Conservation (phyloP, 2,329 filamentous ascomycete genomes). For the Setomelanomma holmii region DNA sequence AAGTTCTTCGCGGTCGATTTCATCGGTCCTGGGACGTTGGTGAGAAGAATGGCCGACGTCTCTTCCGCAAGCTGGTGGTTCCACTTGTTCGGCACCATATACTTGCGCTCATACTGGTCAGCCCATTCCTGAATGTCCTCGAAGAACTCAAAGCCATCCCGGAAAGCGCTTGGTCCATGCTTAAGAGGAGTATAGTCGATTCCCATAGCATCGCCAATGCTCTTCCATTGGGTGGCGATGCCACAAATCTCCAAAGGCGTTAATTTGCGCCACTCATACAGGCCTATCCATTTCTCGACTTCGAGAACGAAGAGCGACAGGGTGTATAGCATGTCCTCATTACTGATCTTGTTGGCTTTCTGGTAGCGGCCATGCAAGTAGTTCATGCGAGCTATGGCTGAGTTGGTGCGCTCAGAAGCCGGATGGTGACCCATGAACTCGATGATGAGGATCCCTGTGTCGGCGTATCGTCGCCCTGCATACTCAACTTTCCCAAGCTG, state of each 20-base stretch:
- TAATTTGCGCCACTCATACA: constrained; percentile 74
- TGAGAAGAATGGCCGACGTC: constrained; percentile 67
- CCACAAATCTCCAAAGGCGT: constrained; percentile 73
- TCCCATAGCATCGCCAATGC: constrained; percentile 72
- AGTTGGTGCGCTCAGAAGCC: constrained; percentile 42
- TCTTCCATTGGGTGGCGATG: constrained; percentile 72
- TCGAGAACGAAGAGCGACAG: constrained; percentile 70
- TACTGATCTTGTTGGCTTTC: constrained; percentile 64
- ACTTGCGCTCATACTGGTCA: constrained; percentile 63
- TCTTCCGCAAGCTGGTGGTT: constrained; percentile 60
- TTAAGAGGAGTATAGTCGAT: constrained; percentile 60
- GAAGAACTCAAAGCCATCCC: constrained; percentile 61
- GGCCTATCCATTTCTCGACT: constrained; percentile 67
- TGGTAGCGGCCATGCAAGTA: constrained; percentile 67
- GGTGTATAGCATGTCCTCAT: constrained; percentile 71
- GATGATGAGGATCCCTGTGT: constrained; percentile 41
- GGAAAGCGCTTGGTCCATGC: constrained; percentile 50
- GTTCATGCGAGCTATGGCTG: constrained; percentile 68
- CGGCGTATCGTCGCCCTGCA: constrained; percentile 38
- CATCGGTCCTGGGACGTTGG: constrained; percentile 59
- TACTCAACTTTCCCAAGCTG: constrained; percentile 33
- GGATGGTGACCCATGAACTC: constrained; percentile 39
- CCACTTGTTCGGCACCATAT: constrained; percentile 59
- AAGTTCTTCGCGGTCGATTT: constrained; percentile 57
- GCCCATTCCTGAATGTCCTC: constrained; percentile 61